Evolutionary conservation across 2,329 filamentous ascomycete species (phyloP).

Genomic region (Karstenula rhodostoma): DNA sequence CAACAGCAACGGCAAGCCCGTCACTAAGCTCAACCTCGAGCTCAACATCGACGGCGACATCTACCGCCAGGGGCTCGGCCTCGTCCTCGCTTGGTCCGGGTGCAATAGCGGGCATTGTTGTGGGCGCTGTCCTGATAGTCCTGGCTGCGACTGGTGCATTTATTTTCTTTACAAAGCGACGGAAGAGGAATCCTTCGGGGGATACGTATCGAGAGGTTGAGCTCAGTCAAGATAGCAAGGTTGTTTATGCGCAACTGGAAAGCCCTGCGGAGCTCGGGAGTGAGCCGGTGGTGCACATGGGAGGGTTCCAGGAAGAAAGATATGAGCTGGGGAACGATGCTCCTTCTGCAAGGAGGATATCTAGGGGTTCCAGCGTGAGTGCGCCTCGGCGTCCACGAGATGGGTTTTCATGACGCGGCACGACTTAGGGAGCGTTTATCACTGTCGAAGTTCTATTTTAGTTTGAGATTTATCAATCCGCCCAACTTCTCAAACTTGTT

Average conservation of each 20-base stretch:
- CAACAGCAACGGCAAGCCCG: not conserved
- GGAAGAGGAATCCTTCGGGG: not conserved
- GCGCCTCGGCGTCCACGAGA: not conserved
- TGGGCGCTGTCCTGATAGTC: slow-evolving; percentile 15
- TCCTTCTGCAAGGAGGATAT: not conserved
- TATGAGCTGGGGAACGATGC: slow-evolving; percentile 2
- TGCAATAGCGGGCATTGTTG: slow-evolving; percentile 23
- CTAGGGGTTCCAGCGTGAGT: not conserved
- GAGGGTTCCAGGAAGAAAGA: not conserved
- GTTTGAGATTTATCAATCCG: no score
- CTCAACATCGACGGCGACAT: slow-evolving; percentile 7
- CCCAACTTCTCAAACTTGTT: no score
- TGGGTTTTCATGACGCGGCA: not conserved
- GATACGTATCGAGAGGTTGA: not conserved
- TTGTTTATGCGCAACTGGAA: slow-evolving; percentile 1
- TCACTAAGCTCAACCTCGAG: not conserved
- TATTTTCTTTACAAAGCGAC: slow-evolving; percentile 10
- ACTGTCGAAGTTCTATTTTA: not conserved
- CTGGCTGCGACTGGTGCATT: not conserved
- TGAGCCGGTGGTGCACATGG: not conserved
- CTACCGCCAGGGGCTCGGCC: not conserved
- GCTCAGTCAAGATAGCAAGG: not conserved
- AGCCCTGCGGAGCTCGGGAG: slow-evolving; percentile 1
- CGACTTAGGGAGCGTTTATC: not conserved
- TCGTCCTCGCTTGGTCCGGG: slow-evolving; percentile 16